These are phyloP conservation scores for Przewalskia tangutica DNA, from an alignment of 257 asterid species.

Conservation along the genomic window DNA sequence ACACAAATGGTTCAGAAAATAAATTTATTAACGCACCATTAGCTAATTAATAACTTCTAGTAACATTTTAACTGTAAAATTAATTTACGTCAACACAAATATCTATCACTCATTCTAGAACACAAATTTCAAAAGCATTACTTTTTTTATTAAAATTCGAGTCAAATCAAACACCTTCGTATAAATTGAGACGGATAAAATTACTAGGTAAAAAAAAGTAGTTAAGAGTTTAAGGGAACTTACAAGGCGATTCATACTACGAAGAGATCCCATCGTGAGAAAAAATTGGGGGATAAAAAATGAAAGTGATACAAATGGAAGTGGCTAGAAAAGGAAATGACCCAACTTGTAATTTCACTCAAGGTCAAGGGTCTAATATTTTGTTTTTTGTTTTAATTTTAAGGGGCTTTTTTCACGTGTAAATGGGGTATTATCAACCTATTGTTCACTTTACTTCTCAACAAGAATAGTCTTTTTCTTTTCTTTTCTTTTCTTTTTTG, in stretches of 20 bases:
- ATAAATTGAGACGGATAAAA: too few relatives aligned
- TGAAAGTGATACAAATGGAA: background rate
- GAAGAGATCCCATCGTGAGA: background rate
- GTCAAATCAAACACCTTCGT: too few relatives aligned
- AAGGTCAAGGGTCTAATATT: background rate
- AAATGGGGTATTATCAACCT: background rate
- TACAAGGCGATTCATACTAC: slow-evolving; percentile 3
- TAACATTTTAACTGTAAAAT: too few relatives aligned
- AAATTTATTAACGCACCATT: background rate
- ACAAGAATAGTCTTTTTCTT: too few relatives aligned
- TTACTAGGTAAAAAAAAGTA: too few relatives aligned
- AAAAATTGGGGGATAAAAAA: background rate
- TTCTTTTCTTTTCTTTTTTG: too few relatives aligned
- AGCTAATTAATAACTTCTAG: too few relatives aligned
- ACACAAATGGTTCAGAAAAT: background rate
- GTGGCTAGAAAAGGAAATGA: background rate
- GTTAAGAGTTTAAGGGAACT: background rate
- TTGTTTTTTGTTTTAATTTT: too few relatives aligned
- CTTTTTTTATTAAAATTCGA: too few relatives aligned
- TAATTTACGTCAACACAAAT: too few relatives aligned
- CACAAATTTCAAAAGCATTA: too few relatives aligned
- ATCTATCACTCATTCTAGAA: too few relatives aligned
- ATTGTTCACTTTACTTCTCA: background rate
- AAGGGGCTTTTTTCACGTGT: background rate
- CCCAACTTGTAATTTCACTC: background rate